These are phyloP conservation scores for Bryopsis sp. DNA, from an alignment of 139 green algal genomes.

Conservation along the genomic window DNA sequence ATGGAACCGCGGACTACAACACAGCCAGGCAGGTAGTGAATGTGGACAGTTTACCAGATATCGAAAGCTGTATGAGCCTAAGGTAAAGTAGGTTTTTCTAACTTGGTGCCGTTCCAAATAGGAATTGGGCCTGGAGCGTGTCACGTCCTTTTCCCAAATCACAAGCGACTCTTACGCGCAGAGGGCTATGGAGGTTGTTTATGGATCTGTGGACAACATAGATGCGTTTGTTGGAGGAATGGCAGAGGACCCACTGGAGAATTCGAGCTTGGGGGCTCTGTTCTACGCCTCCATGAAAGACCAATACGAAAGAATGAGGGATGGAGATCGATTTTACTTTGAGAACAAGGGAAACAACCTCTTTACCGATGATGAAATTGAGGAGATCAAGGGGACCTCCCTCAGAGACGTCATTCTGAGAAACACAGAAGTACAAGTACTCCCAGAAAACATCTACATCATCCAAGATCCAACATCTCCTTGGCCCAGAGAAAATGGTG, in stretches of 20 bases:
- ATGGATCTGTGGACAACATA: constrained; percentile 22
- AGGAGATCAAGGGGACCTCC: constrained; percentile 21
- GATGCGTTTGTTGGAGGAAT: constrained; percentile 31
- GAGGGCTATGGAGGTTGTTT: constrained; percentile 10
- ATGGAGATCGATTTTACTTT: constrained; percentile 35
- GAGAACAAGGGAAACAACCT: constrained; percentile 20
- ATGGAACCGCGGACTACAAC: constrained; percentile 35
- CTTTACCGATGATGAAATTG: constrained; percentile 25
- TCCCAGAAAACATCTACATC: constrained; percentile 16
- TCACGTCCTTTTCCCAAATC: constrained; percentile 16
- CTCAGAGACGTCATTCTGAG: constrained; percentile 29
- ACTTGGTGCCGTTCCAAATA: too few relatives aligned
- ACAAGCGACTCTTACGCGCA: constrained; percentile 14
- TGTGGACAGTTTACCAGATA: too few relatives aligned
- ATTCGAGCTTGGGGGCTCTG: constrained; percentile 26
- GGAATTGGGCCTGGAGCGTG: constrained; percentile 10
- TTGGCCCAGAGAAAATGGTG: constrained; percentile 6
- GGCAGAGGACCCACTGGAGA: constrained; percentile 20
- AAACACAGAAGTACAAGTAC: constrained; percentile 29
- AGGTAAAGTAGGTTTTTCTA: too few relatives aligned
- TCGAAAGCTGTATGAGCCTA: too few relatives aligned
- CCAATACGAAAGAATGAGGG: constrained; percentile 27
- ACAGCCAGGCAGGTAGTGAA: constrained; percentile 22
- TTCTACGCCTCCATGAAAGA: constrained; percentile 25
- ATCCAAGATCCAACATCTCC: background rate